phyloP scores from a whole-genome alignment of 495 filamentous ascomycete genomes.

The Penicillium coffeae region DNA sequence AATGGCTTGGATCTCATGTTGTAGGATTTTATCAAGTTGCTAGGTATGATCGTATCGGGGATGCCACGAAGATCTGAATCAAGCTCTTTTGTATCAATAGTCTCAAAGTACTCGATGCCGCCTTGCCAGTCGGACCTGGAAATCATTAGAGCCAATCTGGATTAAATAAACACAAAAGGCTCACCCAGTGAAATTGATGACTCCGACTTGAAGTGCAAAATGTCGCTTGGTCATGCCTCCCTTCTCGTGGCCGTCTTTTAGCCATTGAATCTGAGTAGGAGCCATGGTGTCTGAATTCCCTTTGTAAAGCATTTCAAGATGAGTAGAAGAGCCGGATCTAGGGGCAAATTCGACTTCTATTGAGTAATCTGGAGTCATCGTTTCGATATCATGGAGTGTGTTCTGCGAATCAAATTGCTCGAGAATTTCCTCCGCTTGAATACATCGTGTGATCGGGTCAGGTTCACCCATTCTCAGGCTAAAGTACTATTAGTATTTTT shows the following conservation, averaged over 20 bases:
- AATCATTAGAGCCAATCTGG: conserved; percentile 1
- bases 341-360: background rate
- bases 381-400: background rate
- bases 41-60: conserved; percentile 24
- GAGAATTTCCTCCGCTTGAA: background rate
- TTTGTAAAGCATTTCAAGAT: background rate
- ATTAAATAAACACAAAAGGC: background rate
- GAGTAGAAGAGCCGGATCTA: background rate
- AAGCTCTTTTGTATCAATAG: conserved; percentile 19
- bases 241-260: background rate
- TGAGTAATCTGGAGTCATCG: background rate
- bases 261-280: background rate
- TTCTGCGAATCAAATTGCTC: background rate
- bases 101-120: conserved; percentile 33
- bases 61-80: conserved; percentile 3
- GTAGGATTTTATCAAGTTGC: conserved; percentile 13
- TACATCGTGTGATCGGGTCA: background rate
- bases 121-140: conserved; percentile 39
- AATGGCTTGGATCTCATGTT: conserved; percentile 21
- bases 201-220: conserved; percentile 28
- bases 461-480: background rate
- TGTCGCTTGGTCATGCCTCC: background rate
- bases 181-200: conserved; percentile 36
- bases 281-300: background rate
- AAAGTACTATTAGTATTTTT: background rate